phyloP scores from a whole-genome alignment of 441 rosid species.

The Eugenia klotzschiana region DNA sequence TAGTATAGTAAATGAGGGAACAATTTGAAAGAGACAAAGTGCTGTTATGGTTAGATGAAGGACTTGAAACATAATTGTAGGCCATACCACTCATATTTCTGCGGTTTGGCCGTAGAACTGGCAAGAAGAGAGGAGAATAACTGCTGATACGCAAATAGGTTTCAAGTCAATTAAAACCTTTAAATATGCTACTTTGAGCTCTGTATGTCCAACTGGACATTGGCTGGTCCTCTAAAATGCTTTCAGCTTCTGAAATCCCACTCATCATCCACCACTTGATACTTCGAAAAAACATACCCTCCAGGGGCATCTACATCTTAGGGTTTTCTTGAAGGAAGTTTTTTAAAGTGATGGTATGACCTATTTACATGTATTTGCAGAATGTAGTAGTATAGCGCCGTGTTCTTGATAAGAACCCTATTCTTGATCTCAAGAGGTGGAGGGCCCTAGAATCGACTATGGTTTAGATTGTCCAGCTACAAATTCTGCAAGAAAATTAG shows the following conservation, averaged over 20 bases:
- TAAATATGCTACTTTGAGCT: not conserved
- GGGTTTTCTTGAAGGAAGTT: not conserved
- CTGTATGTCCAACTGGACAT: not conserved
- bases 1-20: not conserved
- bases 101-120: not conserved
- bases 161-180: not conserved
- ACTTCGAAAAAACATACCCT: not conserved
- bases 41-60: not conserved
- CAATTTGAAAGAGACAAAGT: not conserved
- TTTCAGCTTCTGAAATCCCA: not conserved
- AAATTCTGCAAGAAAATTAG: not conserved
- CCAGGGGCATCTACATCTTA: not conserved
- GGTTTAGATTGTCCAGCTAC: not conserved
- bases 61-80: not conserved
- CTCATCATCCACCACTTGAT: not conserved
- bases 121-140: not conserved
- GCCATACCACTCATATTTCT: not conserved
- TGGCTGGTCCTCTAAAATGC: not conserved
- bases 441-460: not conserved
- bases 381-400: not conserved
- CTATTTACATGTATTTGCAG: not conserved
- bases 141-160: not conserved
- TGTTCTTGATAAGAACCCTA: not conserved
- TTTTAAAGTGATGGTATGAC: not conserved
- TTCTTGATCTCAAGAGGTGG: not conserved